Base-by-base conservation (phyloP, 768 basidiomycete genomes). In the Tylopilus sp. region DNA sequence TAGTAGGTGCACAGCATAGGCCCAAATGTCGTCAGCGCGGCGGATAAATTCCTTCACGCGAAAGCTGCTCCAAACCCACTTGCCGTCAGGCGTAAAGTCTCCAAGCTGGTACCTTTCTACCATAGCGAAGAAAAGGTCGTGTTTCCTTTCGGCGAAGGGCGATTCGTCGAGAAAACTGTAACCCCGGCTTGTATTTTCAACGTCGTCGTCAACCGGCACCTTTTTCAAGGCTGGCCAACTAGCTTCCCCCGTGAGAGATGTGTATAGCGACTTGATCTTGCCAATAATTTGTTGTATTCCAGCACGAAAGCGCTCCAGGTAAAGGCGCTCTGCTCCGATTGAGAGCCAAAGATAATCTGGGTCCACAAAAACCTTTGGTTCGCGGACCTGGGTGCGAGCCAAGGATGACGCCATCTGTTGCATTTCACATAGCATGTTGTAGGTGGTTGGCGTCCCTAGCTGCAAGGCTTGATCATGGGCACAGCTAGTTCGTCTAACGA, bases 371-470 rank as follows among this genome's bases (percentile, higher is more conserved):
- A 58, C 53, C 0, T 44, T 43, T 1, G 57, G 54, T 1, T 55
- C 56, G 29, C 44, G 24, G 6, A 50, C 41, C 19, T 55, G 45
- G 4, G 34, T 22, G 25, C 28, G 45, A 2, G 49, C 56, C 1
- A 55, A 42, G 1, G 45, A 16, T 2, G 53, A 55, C 0, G 56
- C 53, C 1, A 38, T 29, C 5, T 57, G 53, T 8, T 55, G 54
- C 10, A 55, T 41, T 34, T 58, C 57, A 33, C 45, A 58, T 1
- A 57, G 7, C 49, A 51, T 50, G 30, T 58, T 58, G 41, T 46
- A 57, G 0, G 56, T 41, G 0, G 40, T 50, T 0, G 48, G 48
- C 0, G 1, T 14, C 2, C 53, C 45, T 13, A 57, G 12, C n/a
- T 33, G 9, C 6, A 57, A 34, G 0, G 28, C 48, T 1, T 21